These are phyloP conservation scores for Centrapalus pauciflorus DNA, from an alignment of 129 eudicot genomes.

Conservation along the genomic window DNA sequence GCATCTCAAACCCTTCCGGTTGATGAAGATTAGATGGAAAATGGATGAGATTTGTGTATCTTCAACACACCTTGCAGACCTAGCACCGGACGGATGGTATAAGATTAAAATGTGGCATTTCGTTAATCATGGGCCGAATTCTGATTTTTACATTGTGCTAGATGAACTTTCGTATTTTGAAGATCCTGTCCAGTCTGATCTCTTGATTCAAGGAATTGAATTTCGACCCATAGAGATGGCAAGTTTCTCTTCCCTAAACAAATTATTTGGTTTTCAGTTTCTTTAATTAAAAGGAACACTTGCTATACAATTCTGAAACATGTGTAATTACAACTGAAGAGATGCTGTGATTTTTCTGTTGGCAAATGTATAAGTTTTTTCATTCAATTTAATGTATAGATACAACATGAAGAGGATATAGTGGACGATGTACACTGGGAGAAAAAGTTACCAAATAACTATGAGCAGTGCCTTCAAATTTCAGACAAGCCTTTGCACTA, in stretches of 20 bases:
- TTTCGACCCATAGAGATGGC: constrained; percentile 2
- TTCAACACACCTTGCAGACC: not conserved
- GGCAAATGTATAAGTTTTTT: too few species aligned
- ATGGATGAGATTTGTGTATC: not conserved
- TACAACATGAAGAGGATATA: not conserved
- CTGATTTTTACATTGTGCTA: not conserved
- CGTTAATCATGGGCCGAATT: not conserved
- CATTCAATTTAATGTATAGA: not conserved
- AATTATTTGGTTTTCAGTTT: not conserved
- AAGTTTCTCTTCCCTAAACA: not conserved
- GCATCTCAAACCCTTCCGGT: not conserved
- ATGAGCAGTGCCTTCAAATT: too few species aligned
- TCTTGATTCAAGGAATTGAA: constrained; percentile 9
- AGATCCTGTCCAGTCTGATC: not conserved
- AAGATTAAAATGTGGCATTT: constrained; percentile 8
- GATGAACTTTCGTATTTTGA: not conserved
- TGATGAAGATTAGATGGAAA: not conserved
- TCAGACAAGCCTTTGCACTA: too few species aligned
- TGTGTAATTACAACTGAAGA: too few species aligned
- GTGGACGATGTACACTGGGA: not conserved
- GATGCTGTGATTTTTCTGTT: too few species aligned
- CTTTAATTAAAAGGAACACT: not conserved
- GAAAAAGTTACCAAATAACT: not conserved
- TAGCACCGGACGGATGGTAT: not conserved
- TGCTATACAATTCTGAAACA: not conserved